Base-by-base conservation (phyloP, 495 filamentous ascomycete genomes). In the Hyaloscypha hepaticicola region DNA sequence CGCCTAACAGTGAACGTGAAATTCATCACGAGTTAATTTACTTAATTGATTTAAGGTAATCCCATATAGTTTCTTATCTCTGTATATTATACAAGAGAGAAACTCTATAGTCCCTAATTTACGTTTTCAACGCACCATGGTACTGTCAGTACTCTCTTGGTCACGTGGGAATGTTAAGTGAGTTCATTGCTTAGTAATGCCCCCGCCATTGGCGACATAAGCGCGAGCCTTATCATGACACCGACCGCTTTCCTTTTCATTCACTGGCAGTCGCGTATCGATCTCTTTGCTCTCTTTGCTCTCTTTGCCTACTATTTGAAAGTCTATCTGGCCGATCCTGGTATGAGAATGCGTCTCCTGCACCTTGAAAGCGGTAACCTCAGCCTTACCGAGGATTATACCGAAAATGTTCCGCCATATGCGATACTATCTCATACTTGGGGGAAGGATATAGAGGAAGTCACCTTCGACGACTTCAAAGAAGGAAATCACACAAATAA, bases 401-500 rank as follows among this genome's bases (percentile, higher is more conserved):
- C 52, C 34, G 31, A 49, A 34, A 5, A 63, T 49, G 21, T 63
- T 57, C 61, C 61, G 22, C 61, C 50, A 55, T 74, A 74, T 58
- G 70, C 71, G 9, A 72, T 74, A n/a, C 55, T 74, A 2, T 75
- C 72, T 14, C 71, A 74, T 58, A 67, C 58, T 12, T 74, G 73
- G 73, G 61, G 61, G 33, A 29, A 41, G 49, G 70, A 67, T 55
- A 50, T 53, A 31, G 61, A 74, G 25, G 73, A 75, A 58, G 66
- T 75, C 5, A 52, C 53, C 33, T 72, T 72, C 22, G 52, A 72
- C 24, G 72, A 74, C 16, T 60, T 76, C 1, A 55, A 55, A 24
- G 31, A 9, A 27, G 51, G 61, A 22, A 22, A 16, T 63, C 5
- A 29, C 28, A 63, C 5, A 45, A 24, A 31, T 29, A 61, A 50